Conservation (phyloP, 441 rosid species). For the Flueggea neowawraea region DNA sequence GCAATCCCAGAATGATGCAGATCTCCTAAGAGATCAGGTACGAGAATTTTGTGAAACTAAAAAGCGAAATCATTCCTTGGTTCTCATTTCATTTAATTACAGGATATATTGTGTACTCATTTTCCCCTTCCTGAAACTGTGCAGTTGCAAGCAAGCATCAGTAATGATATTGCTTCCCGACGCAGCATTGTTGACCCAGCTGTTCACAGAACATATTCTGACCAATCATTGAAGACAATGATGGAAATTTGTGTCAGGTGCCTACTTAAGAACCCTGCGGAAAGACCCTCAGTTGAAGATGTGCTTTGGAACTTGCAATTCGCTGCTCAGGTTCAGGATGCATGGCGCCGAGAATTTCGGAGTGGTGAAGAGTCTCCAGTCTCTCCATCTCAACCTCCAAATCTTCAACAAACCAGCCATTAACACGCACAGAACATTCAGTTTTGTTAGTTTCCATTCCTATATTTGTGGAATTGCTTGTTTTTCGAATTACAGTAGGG, state of each 20-base stretch:
- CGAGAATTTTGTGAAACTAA: background rate
- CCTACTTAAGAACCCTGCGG: constrained; percentile 50
- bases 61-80: background rate
- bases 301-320: constrained; percentile 96
- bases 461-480: too few species aligned
- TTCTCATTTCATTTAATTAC: background rate
- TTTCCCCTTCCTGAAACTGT: background rate
- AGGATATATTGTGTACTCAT: too few species aligned
- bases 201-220: constrained; percentile 52
- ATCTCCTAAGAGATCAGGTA: constrained; percentile 57
- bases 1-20: constrained; percentile 49
- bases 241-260: constrained; percentile 80
- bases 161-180: constrained; percentile 43
- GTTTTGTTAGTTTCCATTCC: constrained; percentile 9
- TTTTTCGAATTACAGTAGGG: too few species aligned
- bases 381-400: constrained; percentile 30
- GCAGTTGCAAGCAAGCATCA: constrained; percentile 60
- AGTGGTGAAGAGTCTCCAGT: constrained; percentile 69
- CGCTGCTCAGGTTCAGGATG: constrained; percentile 89
- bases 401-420: constrained; percentile 17
- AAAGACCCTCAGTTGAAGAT: constrained; percentile 87
- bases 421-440: constrained; percentile 15
- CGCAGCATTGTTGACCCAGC: constrained; percentile 65
- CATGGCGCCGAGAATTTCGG: constrained; percentile 51
- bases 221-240: constrained; percentile 77